phyloP scores from a whole-genome alignment of 768 basidiomycete genomes.

The Multifurca ochricompacta region DNA sequence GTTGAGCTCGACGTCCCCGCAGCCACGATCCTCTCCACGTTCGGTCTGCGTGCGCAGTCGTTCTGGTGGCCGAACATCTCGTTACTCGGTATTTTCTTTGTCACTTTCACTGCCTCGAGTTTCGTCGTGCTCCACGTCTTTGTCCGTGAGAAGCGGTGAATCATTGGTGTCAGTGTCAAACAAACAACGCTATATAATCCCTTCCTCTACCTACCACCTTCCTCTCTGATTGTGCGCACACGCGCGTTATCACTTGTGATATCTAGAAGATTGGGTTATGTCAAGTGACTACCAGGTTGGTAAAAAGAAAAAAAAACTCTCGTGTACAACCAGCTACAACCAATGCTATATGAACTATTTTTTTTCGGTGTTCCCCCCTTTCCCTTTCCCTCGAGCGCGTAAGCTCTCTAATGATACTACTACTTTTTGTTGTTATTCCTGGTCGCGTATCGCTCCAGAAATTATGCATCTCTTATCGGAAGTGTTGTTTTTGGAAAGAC shows the following conservation, averaged over 20 bases:
- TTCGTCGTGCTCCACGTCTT: conserved; percentile 79
- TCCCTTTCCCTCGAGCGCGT: not conserved
- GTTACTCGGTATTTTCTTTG: conserved; percentile 80
- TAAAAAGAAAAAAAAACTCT: too few relatives aligned
- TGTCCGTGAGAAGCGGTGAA: conserved; percentile 69
- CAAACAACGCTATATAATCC: conserved; percentile 2
- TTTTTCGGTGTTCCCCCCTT: not conserved
- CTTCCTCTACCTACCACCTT: too few relatives aligned
- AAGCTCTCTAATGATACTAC: not conserved
- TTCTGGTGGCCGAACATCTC: conserved; percentile 99
- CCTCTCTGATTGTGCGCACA: not conserved
- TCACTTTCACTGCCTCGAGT: conserved; percentile 64
- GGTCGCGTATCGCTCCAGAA: too few relatives aligned
- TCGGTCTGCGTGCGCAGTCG: conserved; percentile 88
- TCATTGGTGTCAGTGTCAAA: too few relatives aligned
- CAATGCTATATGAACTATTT: not conserved
- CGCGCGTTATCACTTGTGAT: not conserved
- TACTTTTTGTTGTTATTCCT: not conserved
- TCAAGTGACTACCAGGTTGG: not conserved
- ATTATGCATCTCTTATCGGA: too few relatives aligned
- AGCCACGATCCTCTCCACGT: conserved; percentile 89
- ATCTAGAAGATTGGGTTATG: conserved; percentile 7
- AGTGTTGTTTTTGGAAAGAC: too few relatives aligned
- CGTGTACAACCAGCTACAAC: conserved; percentile 5
- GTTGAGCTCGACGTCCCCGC: conserved; percentile 95